Percentiles rank a stretch among this genome's conserved stretches.
phyloP scores from a whole-genome alignment of 257 asterid genomes.

The Coffea canephora region DNA sequence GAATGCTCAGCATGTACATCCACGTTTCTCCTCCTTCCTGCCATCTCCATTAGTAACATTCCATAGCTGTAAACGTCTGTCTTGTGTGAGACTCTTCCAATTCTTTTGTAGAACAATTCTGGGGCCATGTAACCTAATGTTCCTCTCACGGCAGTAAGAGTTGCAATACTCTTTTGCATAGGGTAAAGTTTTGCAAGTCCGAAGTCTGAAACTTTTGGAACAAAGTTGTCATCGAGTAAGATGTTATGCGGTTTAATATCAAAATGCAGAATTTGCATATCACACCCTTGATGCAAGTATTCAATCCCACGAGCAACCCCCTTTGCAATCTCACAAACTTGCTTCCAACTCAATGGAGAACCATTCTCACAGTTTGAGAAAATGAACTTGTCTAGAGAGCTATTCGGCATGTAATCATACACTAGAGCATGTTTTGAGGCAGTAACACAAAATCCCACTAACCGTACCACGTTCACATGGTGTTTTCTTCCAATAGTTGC shows the following conservation, averaged over 20 bases:
- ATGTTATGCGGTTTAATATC: conserved; percentile 24
- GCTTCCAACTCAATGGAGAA: not conserved
- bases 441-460: no score
- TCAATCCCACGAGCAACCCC: not conserved
- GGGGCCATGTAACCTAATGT: conserved; percentile 32
- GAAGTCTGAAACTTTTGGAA: not conserved
- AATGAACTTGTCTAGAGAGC: not conserved
- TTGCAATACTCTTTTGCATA: not conserved
- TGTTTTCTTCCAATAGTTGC: no score
- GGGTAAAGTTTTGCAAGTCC: not conserved
- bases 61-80: conserved; percentile 31
- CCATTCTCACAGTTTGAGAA: not conserved
- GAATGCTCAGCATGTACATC: not conserved
- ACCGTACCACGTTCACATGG: no score
- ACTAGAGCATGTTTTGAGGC: no score
- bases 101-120: conserved; percentile 15
- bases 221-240: conserved; percentile 24
- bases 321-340: not conserved
- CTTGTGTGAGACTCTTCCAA: conserved; percentile 21
- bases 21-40: not conserved
- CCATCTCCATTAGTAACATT: conserved; percentile 9
- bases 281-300: not conserved
- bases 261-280: not conserved
- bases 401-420: not conserved
- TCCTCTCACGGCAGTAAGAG: conserved; percentile 23